phyloP scores from a whole-genome alignment of 345 rosid genomes.

The Eucalyptus caleyi region DNA sequence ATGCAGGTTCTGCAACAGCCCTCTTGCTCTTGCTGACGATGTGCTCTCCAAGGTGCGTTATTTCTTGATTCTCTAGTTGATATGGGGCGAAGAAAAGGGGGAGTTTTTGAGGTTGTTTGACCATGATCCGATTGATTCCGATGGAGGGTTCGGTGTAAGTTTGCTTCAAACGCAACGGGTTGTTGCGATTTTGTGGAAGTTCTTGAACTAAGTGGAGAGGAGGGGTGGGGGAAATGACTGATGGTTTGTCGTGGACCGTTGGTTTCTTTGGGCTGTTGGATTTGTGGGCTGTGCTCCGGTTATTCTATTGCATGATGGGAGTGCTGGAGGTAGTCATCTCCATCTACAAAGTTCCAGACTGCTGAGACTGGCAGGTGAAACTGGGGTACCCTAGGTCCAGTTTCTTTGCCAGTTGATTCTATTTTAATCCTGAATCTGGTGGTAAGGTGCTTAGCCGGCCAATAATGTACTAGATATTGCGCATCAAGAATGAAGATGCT shows the following conservation, averaged over 20 bases:
- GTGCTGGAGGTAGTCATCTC: neutral
- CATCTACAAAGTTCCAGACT: neutral
- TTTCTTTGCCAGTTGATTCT: neutral
- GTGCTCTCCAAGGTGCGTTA: constrained; percentile 16
- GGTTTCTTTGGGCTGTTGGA: neutral
- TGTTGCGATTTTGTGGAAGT: neutral
- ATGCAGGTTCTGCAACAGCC: constrained; percentile 23
- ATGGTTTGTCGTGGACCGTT: neutral
- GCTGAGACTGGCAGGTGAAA: neutral
- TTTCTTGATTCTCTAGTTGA: neutral
- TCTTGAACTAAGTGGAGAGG: neutral
- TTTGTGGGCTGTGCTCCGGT: neutral
- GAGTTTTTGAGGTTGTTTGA: neutral
- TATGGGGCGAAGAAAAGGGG: neutral
- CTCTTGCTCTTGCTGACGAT: constrained; percentile 26
- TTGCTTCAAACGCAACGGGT: neutral
- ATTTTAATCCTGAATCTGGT: neutral
- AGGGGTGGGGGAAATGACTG: neutral
- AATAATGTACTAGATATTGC: neutral
- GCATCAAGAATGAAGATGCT: neutral
- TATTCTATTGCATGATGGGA: neutral
- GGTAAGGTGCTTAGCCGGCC: neutral
- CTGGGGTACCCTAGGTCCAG: neutral
- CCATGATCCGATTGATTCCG: neutral
- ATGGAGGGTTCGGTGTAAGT: neutral